Base-by-base conservation (phyloP, 1,284 basidiomycete genomes). In the Ustilago hordei region DNA sequence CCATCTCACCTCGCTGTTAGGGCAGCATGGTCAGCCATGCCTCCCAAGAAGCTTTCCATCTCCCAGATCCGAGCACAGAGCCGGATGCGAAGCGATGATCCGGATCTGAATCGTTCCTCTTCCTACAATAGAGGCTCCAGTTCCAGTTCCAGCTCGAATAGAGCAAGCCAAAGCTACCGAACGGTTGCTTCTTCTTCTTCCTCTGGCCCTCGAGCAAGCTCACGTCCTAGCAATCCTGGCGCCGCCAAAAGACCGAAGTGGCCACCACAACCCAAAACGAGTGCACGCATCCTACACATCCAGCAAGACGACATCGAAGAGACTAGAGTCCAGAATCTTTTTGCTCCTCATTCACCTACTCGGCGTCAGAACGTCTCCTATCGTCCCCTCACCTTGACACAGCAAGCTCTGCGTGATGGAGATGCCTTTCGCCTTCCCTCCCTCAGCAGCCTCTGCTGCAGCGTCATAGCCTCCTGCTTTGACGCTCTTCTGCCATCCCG, bases 41-140 rank as follows among this genome's bases (percentile, higher is more conserved):
- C 72, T 9, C 63, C 67, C 0, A 69, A 66, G 50, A 75, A 66
- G 64, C 57, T 69, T 3, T 69, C 63, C 19, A 75, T 75, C 23
- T 62, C 67, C 8, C 67, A 38, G 23, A 75, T 75, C 19, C 72
- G 63, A 3, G 63, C 67, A 17, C 60, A 75, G 8, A 69, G 66
- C 53, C 64, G 62, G 2, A 31, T 63, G 12, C 63, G 67, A 19
- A 75, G 67, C 54, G 47, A 75, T 43, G 72, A 75, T 55, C 72
- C 72, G 0, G 67, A 75, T 47, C 67, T 75, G 63, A 69, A 69
- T 53, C 66, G 62, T 17, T 15, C 58, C 28, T 54, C 60, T 5
- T 60, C 71, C 19, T 64, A 65, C 23, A 28, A 28, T 28, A 28
- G 23, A 13, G 53, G 55, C 43, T 55, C 36, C 23, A 31, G 28